phyloP scores from a whole-genome alignment of 2,329 filamentous ascomycete species.

The Annulohypoxylon truncatum region DNA sequence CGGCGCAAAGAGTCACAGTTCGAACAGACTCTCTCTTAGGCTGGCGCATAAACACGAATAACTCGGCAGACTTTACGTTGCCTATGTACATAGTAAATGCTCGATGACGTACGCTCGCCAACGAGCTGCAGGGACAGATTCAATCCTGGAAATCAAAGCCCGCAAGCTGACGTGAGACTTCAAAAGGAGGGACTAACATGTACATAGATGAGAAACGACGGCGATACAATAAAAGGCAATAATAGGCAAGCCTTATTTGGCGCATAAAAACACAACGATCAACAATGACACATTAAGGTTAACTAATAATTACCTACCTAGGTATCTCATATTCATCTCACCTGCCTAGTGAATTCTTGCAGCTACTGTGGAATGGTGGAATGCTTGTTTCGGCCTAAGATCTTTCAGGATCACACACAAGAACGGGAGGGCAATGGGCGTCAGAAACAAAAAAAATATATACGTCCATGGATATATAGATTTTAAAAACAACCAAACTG shows the following conservation, averaged over 20 bases:
- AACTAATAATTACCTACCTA: neutral
- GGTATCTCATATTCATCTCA: neutral
- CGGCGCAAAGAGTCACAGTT: neutral
- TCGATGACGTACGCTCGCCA: slow-evolving; percentile 31
- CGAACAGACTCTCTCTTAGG: neutral
- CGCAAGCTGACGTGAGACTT: slow-evolving; percentile 31
- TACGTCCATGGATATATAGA: no score
- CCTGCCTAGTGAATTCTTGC: neutral
- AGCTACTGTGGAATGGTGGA: neutral
- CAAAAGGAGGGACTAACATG: slow-evolving; percentile 1
- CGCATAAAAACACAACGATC: neutral
- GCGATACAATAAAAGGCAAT: neutral
- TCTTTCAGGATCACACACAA: neutral
- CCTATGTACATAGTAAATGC: slow-evolving; percentile 4
- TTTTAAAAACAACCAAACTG: neutral
- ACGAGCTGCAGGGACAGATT: slow-evolving; percentile 30
- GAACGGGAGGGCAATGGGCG: neutral
- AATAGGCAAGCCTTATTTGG: slow-evolving; percentile 1
- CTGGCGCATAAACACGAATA: neutral
- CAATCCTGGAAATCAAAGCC: slow-evolving; percentile 4
- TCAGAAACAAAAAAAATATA: neutral
- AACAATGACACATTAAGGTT: neutral
- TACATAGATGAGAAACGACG: neutral
- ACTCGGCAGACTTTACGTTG: neutral
- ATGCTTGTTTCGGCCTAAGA: neutral